Base-by-base conservation (phyloP, 2,329 filamentous ascomycete species). In the Sphaerulina vaccinii region DNA sequence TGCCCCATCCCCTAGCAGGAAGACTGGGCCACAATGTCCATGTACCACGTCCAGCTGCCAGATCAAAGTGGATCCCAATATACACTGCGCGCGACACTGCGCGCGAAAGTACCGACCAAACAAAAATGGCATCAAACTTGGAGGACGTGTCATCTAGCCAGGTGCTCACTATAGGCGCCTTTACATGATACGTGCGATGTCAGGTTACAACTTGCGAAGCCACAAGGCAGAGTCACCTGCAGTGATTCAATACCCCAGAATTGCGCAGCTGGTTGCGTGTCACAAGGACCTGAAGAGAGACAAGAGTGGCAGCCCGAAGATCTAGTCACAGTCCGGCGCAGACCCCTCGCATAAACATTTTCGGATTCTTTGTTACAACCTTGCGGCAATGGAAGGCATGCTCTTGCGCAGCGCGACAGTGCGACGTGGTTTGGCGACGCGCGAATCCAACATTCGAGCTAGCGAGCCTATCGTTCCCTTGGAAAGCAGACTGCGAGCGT, bases 351-450 rank as follows among this genome's bases (percentile, higher is more conserved):
- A 48, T 46, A 29, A n/a, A 36, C 35, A 53, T 36, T 23, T 40
- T 53, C 23, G 51, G 45, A 52, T 39, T 56, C 49, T 50, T 52
- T 56, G 53, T 50, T 51, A 15, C 32, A 33, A 37, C 45, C 51
- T 54, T 45, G 51, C 51, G 47, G 21, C 29, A 22, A n/a, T 45
- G 18, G 15, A 40, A 24, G 43, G 43, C 37, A 42, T 37, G 48
- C 16, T 13, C 19, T 19, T 39, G 36, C 36, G 18, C 18, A 10
- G n/a, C 40, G 45, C 51, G 36, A 39, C 33, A 35, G 19, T 40
- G 51, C 51, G 46, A 22, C 44, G 8, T 41, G 49, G 42, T 24
- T 47, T 39, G 49, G 43, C 49, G 49, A 52, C 43, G 50, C 50
- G 50, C 50, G 29, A 33, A 21, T 21, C n/a, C 24, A 29, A 37